These are phyloP conservation scores for Panaeolus papilionaceus DNA, from an alignment of 768 basidiomycete species.

Conservation along the genomic window DNA sequence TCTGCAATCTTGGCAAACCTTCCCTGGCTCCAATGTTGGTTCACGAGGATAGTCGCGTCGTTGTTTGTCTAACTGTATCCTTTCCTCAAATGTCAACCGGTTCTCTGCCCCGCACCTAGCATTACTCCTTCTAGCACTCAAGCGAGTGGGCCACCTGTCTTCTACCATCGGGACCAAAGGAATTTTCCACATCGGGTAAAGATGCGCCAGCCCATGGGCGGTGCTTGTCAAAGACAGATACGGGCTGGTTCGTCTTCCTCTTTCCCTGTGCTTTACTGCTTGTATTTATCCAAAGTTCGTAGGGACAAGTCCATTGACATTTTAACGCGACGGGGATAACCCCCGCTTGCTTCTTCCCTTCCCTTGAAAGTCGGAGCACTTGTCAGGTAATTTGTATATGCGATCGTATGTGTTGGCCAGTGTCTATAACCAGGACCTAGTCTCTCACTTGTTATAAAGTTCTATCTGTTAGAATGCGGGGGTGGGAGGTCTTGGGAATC, in stretches of 20 bases:
- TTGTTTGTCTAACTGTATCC: background rate
- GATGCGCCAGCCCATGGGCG: slow-evolving; percentile 7
- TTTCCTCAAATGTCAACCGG: slow-evolving; percentile 12
- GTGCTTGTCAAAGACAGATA: slow-evolving; percentile 1
- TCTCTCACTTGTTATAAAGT: slow-evolving; percentile 1
- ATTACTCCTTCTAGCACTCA: slow-evolving; percentile 2
- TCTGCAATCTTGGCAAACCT: slow-evolving; percentile 11
- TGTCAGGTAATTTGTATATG: slow-evolving; percentile 5
- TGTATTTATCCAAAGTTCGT: slow-evolving; percentile 9
- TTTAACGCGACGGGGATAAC: slow-evolving; percentile 12
- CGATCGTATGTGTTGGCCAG: background rate
- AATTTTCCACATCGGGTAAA: slow-evolving; percentile 9
- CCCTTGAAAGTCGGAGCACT: slow-evolving; percentile 11
- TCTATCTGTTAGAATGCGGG: background rate
- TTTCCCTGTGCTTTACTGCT: slow-evolving; percentile 7
- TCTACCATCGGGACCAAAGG: background rate
- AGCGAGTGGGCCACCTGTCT: slow-evolving; percentile 11
- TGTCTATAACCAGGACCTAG: background rate
- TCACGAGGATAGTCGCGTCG: slow-evolving; percentile 10
- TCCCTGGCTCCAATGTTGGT: background rate
- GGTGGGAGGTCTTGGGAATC: slow-evolving; percentile 12
- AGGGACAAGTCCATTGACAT: slow-evolving; percentile 9
- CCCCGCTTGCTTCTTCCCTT: slow-evolving; percentile 1
- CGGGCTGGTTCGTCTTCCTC: slow-evolving; percentile 1
- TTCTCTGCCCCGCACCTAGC: slow-evolving; percentile 11